Percentiles rank a stretch among this genome's conserved stretches.
Evolutionary conservation across 2,329 filamentous ascomycete species (phyloP).

Genomic region (Aspergillus sp.): DNA sequence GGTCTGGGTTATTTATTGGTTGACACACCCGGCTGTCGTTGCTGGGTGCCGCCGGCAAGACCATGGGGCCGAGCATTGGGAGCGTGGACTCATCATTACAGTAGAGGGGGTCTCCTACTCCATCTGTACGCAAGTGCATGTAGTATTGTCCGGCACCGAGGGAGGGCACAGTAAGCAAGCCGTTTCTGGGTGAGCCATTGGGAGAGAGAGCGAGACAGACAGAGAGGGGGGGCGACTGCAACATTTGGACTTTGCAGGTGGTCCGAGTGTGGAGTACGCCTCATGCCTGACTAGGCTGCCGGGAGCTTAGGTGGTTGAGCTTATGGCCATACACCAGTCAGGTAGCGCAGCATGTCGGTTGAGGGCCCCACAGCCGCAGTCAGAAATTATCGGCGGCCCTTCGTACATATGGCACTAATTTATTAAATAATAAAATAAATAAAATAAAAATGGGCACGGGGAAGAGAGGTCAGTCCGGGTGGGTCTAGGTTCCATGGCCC

Average conservation of each 20-base stretch:
- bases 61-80: slow-evolving; percentile 11
- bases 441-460: slow-evolving; percentile 23
- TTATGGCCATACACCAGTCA: slow-evolving; percentile 27
- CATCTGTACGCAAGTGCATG: slow-evolving; percentile 23
- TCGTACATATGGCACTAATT: slow-evolving; percentile 21
- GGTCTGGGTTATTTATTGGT: slow-evolving; percentile 11
- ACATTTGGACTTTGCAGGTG: slow-evolving; percentile 22
- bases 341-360: slow-evolving; percentile 18
- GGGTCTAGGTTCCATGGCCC: slow-evolving; percentile 27
- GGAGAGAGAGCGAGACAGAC: background rate
- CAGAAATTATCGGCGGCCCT: slow-evolving; percentile 23
- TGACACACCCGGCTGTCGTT: slow-evolving; percentile 17
- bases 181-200: slow-evolving; percentile 11
- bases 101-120: slow-evolving; percentile 20
- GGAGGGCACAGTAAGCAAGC: slow-evolving; percentile 12
- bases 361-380: slow-evolving; percentile 19
- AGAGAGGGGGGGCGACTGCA: slow-evolving; percentile 17
- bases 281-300: slow-evolving; percentile 28
- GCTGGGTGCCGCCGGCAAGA: slow-evolving; percentile 9
- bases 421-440: slow-evolving; percentile 19
- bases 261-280: slow-evolving; percentile 24
- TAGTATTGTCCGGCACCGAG: slow-evolving; percentile 19
- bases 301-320: slow-evolving; percentile 31
- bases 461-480: slow-evolving; percentile 21
- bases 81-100: slow-evolving; percentile 10